These are phyloP conservation scores for Hericium erinaceus DNA, from an alignment of 768 basidiomycete species.

Conservation along the genomic window DNA sequence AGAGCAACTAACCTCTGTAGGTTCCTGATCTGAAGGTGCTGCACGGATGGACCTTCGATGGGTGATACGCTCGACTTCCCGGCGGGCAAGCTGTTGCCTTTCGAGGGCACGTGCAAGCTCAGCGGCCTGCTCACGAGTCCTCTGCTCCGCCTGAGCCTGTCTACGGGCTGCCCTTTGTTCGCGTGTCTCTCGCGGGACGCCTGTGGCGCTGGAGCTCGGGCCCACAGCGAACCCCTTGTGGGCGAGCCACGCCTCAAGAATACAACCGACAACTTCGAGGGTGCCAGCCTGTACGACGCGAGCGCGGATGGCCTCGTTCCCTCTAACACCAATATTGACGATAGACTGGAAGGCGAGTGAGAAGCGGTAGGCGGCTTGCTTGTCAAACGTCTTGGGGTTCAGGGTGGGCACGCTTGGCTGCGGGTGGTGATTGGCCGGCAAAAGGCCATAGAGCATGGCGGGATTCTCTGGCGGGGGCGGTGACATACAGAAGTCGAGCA, in stretches of 20 bases:
- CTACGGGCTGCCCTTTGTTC: conserved; percentile 63
- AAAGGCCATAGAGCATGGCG: conserved; percentile 66
- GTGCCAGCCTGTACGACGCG: conserved; percentile 93
- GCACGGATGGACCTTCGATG: conserved; percentile 7
- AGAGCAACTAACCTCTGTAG: conserved; percentile 2
- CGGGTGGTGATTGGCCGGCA: conserved; percentile 50
- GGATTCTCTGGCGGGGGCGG: conserved; percentile 79
- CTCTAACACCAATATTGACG: conserved; percentile 93
- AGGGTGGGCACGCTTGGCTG: conserved; percentile 49
- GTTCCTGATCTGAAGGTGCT: neutral
- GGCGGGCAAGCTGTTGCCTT: conserved; percentile 27
- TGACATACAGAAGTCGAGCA: conserved; percentile 79
- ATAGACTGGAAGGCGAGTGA: conserved; percentile 94
- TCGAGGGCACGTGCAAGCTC: conserved; percentile 51
- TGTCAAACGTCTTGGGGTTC: conserved; percentile 65
- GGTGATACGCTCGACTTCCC: conserved; percentile 6
- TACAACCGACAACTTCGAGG: conserved; percentile 86
- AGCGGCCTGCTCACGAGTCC: conserved; percentile 52
- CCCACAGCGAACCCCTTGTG: conserved; percentile 82
- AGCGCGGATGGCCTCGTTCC: conserved; percentile 84
- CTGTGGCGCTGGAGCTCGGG: conserved; percentile 69
- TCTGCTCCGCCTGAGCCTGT: conserved; percentile 43
- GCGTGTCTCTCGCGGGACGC: conserved; percentile 62
- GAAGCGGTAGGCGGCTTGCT: conserved; percentile 81
- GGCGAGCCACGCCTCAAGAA: conserved; percentile 88